phyloP scores from a whole-genome alignment of 2,329 filamentous ascomycete genomes.

The Colletotrichum higginsianum region DNA sequence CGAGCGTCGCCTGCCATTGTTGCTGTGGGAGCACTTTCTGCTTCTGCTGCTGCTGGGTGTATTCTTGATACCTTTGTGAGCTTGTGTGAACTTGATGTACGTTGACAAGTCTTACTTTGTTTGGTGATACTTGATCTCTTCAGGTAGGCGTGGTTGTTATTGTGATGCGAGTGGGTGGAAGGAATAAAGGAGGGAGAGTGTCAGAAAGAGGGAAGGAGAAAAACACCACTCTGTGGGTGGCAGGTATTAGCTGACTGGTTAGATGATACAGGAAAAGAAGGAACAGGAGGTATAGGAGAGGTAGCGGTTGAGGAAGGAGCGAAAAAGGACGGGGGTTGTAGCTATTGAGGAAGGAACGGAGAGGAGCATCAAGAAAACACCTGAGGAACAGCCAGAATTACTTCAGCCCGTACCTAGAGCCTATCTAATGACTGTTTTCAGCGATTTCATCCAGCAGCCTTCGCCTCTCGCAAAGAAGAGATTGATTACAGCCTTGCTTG shows the following conservation, averaged over 20 bases:
- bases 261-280: too few relatives aligned
- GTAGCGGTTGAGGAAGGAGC: not conserved
- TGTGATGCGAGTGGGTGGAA: not conserved
- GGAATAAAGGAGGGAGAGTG: not conserved
- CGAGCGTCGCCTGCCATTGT: conserved; percentile 18
- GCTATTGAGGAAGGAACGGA: too few relatives aligned
- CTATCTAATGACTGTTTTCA: too few relatives aligned
- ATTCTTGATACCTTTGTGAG: not conserved
- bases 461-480: too few relatives aligned
- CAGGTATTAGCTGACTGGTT: too few relatives aligned
- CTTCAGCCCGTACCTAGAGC: too few relatives aligned
- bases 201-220: not conserved
- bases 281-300: not conserved
- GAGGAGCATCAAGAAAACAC: too few relatives aligned
- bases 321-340: not conserved
- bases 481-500: too few relatives aligned
- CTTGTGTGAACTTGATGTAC: not conserved
- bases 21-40: not conserved
- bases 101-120: not conserved
- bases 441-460: too few relatives aligned
- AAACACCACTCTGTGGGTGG: not conserved
- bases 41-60: not conserved
- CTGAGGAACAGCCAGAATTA: too few relatives aligned
- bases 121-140: not conserved
- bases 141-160: not conserved